Evolutionary conservation across 176 grass and related monocot species (phyloP), one percentile per base, ranked within the genome.

Genomic region (Dactylis glomerata): DNA sequence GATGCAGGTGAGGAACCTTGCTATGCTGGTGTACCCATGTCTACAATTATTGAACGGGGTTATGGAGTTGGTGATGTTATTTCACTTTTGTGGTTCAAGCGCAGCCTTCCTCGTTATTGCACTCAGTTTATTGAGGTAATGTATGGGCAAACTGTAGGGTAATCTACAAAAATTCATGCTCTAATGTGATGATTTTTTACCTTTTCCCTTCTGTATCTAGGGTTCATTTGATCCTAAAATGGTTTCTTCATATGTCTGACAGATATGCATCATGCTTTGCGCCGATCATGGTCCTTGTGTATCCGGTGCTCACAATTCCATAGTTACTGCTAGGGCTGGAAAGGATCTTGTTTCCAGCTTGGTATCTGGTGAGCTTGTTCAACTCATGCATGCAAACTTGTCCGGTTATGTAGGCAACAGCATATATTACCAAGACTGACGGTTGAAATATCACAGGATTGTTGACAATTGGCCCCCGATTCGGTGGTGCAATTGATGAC

Each of bases 401-500:
- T 65, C 66, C 32, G 9, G 11, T 67, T 75, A 2, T 13, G 44
- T 56, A 24, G 10, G 55, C 16, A 57, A 28, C 9, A 36, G 28
- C 33, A 66, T 38, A 68, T 2, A 24, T 73, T 50, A 82, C 55
- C 6, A 24, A 50, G 23, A 42, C 73, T 59, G 66, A 50, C 0
- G n/a, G 46, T 49, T 75, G 47, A 68, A 81, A 75, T 65, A 75
- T 73, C 44, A 51, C 69, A 99, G 96, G 96, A 44, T 88, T 99
- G 78, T 89, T 99, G 62, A 99, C 96, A 65, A 99, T 99, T 84
- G 96, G 93, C 63, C 96, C 96, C 61, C 90, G 96, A 76, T 99
- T 99, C 45, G 96, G 96, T 87, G 96, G 96, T 84, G 96, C 96
- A 83, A 99, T 99, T 91, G 96, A 99, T 89, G 96, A 99, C 73